Conservation (phyloP, 2,329 filamentous ascomycete species). For the Massarina eburnea region DNA sequence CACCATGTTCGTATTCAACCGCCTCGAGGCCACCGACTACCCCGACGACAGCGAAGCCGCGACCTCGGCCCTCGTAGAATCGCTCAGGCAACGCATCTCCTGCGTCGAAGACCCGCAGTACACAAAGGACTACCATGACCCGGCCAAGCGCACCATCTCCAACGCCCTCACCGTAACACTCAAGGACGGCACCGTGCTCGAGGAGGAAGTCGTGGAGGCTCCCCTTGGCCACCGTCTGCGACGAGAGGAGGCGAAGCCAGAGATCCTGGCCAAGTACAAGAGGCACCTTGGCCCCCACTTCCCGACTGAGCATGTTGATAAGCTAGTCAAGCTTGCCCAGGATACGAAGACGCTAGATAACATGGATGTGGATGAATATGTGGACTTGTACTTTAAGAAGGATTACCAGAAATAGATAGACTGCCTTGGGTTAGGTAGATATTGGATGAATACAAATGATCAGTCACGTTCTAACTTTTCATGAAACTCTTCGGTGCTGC, state of each 20-base stretch:
- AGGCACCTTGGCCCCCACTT: conserved; percentile 86
- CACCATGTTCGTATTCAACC: conserved; percentile 93
- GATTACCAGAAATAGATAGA: not conserved
- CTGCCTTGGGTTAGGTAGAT: not conserved
- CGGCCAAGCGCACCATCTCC: conserved; percentile 89
- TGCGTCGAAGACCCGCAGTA: conserved; percentile 96
- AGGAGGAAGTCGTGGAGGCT: conserved; percentile 90
- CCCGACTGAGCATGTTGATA: conserved; percentile 72
- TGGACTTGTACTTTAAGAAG: conserved; percentile 76
- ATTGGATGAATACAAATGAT: not conserved
- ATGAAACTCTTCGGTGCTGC: no score
- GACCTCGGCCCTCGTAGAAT: conserved; percentile 84
- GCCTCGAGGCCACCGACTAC: conserved; percentile 92
- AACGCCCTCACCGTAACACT: conserved; percentile 94
- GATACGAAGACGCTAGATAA: conserved; percentile 74
- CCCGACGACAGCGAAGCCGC: conserved; percentile 90
- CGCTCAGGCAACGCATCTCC: conserved; percentile 87
- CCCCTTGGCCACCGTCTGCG: conserved; percentile 89
- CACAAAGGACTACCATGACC: conserved; percentile 94
- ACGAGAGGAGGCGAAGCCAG: conserved; percentile 95
- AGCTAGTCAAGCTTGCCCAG: conserved; percentile 78
- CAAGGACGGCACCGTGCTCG: conserved; percentile 88
- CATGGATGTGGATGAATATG: conserved; percentile 87
- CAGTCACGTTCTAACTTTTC: no score
- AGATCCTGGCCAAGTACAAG: conserved; percentile 95